Conservation (phyloP, 2,329 filamentous ascomycete genomes). For the Cryphonectria parasitica region DNA sequence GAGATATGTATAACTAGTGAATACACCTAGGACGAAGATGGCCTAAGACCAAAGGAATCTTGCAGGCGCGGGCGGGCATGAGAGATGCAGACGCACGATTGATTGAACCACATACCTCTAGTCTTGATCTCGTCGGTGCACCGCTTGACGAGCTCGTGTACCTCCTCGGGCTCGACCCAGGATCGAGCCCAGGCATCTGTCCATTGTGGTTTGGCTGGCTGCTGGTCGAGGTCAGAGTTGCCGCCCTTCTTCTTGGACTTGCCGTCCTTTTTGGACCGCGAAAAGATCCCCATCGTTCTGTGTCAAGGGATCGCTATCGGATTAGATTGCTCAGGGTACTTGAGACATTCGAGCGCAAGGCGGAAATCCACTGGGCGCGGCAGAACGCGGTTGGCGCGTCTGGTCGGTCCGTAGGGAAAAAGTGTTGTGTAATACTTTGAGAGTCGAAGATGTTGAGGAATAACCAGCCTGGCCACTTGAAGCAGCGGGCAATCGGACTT, state of each 20-base stretch:
- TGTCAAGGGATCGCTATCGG: constrained; percentile 13
- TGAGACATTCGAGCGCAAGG: constrained; percentile 28
- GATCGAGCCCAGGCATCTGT: constrained; percentile 85
- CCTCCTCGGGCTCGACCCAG: constrained; percentile 84
- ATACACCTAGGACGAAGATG: constrained; percentile 24
- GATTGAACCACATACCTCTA: constrained; percentile 68
- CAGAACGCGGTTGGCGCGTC: constrained; percentile 22
- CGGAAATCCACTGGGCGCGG: constrained; percentile 24
- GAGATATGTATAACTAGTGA: constrained; percentile 24
- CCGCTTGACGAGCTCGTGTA: constrained; percentile 81
- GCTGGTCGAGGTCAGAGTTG: constrained; percentile 54
- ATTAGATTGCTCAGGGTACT: constrained; percentile 19
- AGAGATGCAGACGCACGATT: neutral
- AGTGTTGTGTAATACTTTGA: constrained; percentile 14
- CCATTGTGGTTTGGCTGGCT: constrained; percentile 75
- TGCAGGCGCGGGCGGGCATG: constrained; percentile 20
- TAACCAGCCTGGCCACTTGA: constrained; percentile 13
- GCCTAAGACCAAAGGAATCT: constrained; percentile 24
- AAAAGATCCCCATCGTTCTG: constrained; percentile 52
- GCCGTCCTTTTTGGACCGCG: constrained; percentile 70
- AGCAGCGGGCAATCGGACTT: constrained; percentile 3
- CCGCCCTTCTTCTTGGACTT: constrained; percentile 69
- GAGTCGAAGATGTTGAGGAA: constrained; percentile 14
- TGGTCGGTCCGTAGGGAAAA: constrained; percentile 2
- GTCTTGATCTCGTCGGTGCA: constrained; percentile 93